Evolutionary conservation across 164 flowering plant species (phyloP), one percentile per base, ranked within the genome.

Genomic region (Vitis amurensis): DNA sequence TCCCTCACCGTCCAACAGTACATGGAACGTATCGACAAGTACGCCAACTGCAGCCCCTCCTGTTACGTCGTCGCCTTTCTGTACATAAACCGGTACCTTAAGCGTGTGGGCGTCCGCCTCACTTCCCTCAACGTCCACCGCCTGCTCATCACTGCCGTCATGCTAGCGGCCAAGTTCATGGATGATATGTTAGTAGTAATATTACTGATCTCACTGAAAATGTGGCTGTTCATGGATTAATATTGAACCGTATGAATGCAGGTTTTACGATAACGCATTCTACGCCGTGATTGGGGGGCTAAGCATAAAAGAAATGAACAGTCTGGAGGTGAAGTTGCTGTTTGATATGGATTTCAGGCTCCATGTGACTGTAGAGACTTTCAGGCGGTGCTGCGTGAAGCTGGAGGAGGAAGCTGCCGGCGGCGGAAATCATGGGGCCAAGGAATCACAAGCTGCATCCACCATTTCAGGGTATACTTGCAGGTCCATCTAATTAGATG

Each of bases 11-110:
- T 92, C 15, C 71, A 76, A 44, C 79, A 79, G 62, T 89, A 89
- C 58, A 55, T 91, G 2, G 88, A 83, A 64, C 82, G 96, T 74
- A 88, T 89, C 67, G 88, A 81, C 79, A 87, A 79, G 80, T 92
- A 92, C 70, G 80, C 87, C 0, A 76, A 76, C 50, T 90, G 95
- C 78, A 86, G 92, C 75, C 77, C 89, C 3, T 89, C 89, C 50
- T 89, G 95, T 70, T 86, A 79, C 63, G 77, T 87, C 30, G 77
- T 84, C 3, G 93, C 91, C 2, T 85, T 86, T 55, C 76, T 88
- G 29, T 91, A 92, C 67, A 81, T 89, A 1, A 87, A 86, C 50
- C 77, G 89, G 64, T 89, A 83, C 59, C 61, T 76, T 17, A 73
- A 78, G 19, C 23, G 48, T 9, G 67, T 9, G 5, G 73, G 57